Evolutionary conservation across 345 rosid species (phyloP), one percentile per base, ranked within the genome.

Genomic region (Limnanthes douglasii): DNA sequence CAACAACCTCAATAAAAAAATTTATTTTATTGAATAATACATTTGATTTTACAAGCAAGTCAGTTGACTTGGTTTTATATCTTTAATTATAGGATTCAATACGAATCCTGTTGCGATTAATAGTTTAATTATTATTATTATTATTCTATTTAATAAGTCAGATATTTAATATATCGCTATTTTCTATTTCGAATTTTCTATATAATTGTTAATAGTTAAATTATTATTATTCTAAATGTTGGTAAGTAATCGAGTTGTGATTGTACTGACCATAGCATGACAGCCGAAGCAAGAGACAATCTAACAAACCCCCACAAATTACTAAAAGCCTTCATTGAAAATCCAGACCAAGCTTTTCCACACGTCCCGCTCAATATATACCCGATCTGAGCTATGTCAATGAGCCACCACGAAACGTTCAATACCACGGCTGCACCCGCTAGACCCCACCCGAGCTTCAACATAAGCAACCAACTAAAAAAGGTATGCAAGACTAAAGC

Each of bases 271-370:
- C 86, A 83, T 6, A 83, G 72, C 97, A 88, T 88, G 1, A 79
- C 73, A 5, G 97, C 97, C 0, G 97, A 88, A 8, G 95, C 93
- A 2, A 88, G 46, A 15, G 95, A 88, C 36, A 88, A 38, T 36
- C 57, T 47, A 12, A 75, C 90, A 21, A 83, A 86, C 3, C 69
- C 57, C 88, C 86, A 75, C 1, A 88, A 36, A 33, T 73, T 59
- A 16, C 62, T 76, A 38, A 88, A 88, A 2, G 97, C 93, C 48
- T 79, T 72, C 66, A 48, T 55, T 0, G 97, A 78, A 31, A 83
- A 66, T 1, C 97, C 95, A 21, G 48, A 39, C 97, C 97, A 88
- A 17, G 97, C 81, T 8, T 60, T 45, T 1, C 90, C 93, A 35
- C 97, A 79, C 8, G 63, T 66, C 11, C 95, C 97, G 16, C 76